Base-by-base conservation (phyloP, 805 yeast genomes). In the Candida sphagnicola region DNA sequence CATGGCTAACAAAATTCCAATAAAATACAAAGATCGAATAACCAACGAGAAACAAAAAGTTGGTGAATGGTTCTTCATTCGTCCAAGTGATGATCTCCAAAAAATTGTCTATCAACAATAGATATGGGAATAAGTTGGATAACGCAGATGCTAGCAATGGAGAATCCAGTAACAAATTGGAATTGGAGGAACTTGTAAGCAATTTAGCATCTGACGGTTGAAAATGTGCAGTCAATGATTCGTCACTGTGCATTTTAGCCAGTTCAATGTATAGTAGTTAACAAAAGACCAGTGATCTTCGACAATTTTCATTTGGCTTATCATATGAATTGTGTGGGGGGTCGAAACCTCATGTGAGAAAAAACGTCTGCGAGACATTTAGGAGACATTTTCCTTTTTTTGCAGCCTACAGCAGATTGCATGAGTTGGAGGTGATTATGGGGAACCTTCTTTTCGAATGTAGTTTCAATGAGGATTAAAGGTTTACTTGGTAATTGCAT, bases 81-180 rank as follows among this genome's bases (percentile, higher is more conserved):
- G 82, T 75, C 82, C 82, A 77, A 1, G 81, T 75, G 15, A 75
- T 43, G 11, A 72, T 52, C 28, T 72, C 72, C 13, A 77, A 51
- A 5, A 66, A 39, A 30, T 62, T 56, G 49, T 77, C 80, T 4
- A 70, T 50, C 16, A 75, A 47, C 12, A 73, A 49, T 23, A 77
- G 54, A 41, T 69, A 58, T 1, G 82, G 81, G 43, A 72, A 75
- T 21, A 70, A 62, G 30, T 69, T 60, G 26, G 74, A 62, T 19
- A 77, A 58, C 1, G 76, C 71, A 6, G 74, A 57, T 5, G 75
- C 61, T n/a, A 76, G 50, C 4, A 63, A 47, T 3, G 79, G 79
- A n/a, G 53, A 61, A 17, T 66, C 72, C n/a, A 54, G 53, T n/a
- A 68, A 47, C n/a, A 67, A 51, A 28, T 54, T 55, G 33, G 54